Conservation (phyloP, 1,284 basidiomycete species). For the Taiwanofungus camphoratus region DNA sequence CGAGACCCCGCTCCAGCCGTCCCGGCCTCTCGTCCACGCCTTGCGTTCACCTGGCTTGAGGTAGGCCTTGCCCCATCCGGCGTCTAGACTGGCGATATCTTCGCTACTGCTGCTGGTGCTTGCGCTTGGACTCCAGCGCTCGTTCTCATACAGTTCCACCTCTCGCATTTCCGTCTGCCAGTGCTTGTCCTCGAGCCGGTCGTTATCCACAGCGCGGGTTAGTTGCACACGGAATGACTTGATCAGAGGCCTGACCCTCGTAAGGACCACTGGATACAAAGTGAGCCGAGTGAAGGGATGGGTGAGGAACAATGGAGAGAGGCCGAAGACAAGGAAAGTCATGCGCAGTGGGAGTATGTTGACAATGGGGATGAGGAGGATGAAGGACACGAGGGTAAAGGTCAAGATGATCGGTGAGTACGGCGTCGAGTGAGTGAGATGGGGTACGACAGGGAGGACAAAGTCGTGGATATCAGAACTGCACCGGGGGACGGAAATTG, state of each 20-base stretch:
- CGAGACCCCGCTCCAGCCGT: conserved; percentile 62
- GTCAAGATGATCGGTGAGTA: conserved; percentile 51
- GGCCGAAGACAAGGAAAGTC: conserved; percentile 49
- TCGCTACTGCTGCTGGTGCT: conserved; percentile 13
- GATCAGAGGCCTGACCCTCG: conserved; percentile 18
- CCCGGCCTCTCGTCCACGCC: conserved; percentile 65
- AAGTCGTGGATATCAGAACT: conserved; percentile 43
- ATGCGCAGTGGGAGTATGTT: conserved; percentile 51
- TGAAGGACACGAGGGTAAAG: conserved; percentile 36
- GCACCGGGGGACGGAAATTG: neutral
- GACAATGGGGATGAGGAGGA: conserved; percentile 43
- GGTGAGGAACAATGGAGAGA: conserved; percentile 45
- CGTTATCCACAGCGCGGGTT: conserved; percentile 52
- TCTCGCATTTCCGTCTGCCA: conserved; percentile 58
- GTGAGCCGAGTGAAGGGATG: conserved; percentile 42
- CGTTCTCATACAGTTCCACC: conserved; percentile 76
- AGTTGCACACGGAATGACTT: conserved; percentile 24
- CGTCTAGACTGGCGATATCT: conserved; percentile 20
- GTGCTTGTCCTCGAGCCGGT: conserved; percentile 53
- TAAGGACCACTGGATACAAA: conserved; percentile 25
- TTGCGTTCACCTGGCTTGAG: conserved; percentile 49
- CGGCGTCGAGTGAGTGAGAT: conserved; percentile 46
- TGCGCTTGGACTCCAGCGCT: conserved; percentile 40
- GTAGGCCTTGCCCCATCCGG: conserved; percentile 54
- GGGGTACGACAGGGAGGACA: conserved; percentile 29